A percentile compares a stretch with the other conserved stretches of the same genome.
These are phyloP conservation scores for Lanmaoa pseudosensibilis DNA, from an alignment of 768 basidiomycete genomes.

Conservation along the genomic window DNA sequence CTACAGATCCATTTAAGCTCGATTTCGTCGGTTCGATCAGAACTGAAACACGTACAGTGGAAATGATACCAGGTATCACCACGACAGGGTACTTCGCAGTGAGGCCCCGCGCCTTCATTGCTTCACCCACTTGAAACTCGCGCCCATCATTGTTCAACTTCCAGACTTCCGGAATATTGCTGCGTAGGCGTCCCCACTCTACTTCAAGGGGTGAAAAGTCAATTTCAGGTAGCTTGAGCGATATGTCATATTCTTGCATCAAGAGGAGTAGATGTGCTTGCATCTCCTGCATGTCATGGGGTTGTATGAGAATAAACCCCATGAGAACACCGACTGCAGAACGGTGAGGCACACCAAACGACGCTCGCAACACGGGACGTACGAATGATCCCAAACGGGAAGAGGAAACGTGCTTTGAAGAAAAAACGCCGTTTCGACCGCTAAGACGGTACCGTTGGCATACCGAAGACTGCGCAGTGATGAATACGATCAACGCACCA, in stretches of 20 bases:
- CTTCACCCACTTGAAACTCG: slow-evolving; percentile 76
- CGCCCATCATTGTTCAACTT: slow-evolving; percentile 78
- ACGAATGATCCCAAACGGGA: slow-evolving; percentile 68
- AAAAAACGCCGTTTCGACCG: slow-evolving; percentile 18
- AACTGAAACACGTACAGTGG: slow-evolving; percentile 56
- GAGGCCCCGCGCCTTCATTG: slow-evolving; percentile 61
- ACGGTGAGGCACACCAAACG: background rate
- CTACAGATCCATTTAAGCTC: slow-evolving; percentile 31
- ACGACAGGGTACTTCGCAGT: slow-evolving; percentile 76
- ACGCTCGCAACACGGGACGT: slow-evolving; percentile 27
- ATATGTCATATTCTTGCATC: slow-evolving; percentile 70
- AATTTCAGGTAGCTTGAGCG: slow-evolving; percentile 59
- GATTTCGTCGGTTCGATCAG: background rate
- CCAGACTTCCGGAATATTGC: slow-evolving; percentile 77
- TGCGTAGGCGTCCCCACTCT: slow-evolving; percentile 69
- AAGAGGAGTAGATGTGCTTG: slow-evolving; percentile 66
- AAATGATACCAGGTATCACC: slow-evolving; percentile 87
- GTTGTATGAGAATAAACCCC: slow-evolving; percentile 66
- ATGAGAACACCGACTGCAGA: slow-evolving; percentile 61
- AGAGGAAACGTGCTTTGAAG: slow-evolving; percentile 53
- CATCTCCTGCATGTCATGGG: slow-evolving; percentile 63
- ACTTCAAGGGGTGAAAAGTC: slow-evolving; percentile 67
- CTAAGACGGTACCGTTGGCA: slow-evolving; percentile 5
- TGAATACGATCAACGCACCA: slow-evolving; percentile 9
- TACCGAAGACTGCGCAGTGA: background rate